Conservation (phyloP, 495 filamentous ascomycete species). For the Talaromyces stipitatus region DNA sequence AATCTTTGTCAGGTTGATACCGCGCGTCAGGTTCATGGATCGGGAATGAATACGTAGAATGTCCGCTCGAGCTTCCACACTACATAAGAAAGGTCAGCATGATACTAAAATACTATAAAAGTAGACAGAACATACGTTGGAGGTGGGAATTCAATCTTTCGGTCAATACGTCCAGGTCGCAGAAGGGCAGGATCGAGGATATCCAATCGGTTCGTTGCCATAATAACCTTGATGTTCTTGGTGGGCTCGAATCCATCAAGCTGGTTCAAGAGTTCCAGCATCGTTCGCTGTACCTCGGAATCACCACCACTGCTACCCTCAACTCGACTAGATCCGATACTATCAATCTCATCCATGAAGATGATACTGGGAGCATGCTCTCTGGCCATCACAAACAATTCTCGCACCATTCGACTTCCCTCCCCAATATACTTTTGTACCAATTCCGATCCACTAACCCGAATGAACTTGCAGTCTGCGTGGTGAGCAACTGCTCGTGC, state of each 20-base stretch:
- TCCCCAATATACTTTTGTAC: conserved; percentile 99
- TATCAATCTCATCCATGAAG: conserved; percentile 99
- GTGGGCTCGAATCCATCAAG: conserved; percentile 98
- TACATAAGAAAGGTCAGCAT: conserved; percentile 18
- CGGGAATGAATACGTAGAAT: conserved; percentile 95
- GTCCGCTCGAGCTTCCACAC: conserved; percentile 91
- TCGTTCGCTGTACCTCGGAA: conserved; percentile 99
- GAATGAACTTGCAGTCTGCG: conserved; percentile 97
- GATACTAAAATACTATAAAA: neutral
- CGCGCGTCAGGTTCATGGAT: conserved; percentile 96
- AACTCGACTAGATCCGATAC: conserved; percentile 93
- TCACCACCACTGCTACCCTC: conserved; percentile 92
- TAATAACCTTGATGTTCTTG: conserved; percentile 99
- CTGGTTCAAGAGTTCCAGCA: conserved; percentile 97
- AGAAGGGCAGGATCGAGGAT: conserved; percentile 93
- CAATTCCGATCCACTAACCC: conserved; percentile 89
- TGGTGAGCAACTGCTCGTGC: conserved; percentile 96
- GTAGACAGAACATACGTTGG: conserved; percentile 53
- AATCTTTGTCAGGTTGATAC: conserved; percentile 97
- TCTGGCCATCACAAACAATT: conserved; percentile 97
- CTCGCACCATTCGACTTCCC: conserved; percentile 95
- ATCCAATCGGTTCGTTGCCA: conserved; percentile 97
- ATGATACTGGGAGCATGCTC: conserved; percentile 99
- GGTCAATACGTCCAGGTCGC: conserved; percentile 91
- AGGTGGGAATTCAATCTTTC: conserved; percentile 99